Conservation (phyloP, 495 filamentous ascomycete species). For the Aspergillus sparsus region DNA sequence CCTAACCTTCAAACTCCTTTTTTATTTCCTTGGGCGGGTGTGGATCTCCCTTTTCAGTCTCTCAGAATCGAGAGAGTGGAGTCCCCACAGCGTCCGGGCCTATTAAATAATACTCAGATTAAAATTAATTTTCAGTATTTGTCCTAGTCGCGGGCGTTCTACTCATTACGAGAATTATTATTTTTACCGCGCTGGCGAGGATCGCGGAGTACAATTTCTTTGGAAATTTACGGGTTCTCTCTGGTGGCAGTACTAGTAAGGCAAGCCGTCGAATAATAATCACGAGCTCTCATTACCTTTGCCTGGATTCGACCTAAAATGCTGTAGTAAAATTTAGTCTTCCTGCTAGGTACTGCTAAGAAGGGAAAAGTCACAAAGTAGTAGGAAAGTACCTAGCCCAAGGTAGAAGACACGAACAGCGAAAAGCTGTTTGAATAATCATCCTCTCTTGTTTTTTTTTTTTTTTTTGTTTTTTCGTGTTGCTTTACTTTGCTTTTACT, state of each 20-base stretch:
- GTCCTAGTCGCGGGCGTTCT: not conserved
- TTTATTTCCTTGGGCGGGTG: conserved; percentile 19
- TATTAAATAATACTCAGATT: conserved; percentile 9
- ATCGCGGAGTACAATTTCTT: conserved; percentile 10
- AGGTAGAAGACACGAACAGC: conserved; percentile 14
- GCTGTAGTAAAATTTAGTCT: conserved; percentile 17
- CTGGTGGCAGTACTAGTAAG: conserved; percentile 16
- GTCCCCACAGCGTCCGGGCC: not conserved
- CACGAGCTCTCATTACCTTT: conserved; percentile 5
- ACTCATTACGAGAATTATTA: not conserved
- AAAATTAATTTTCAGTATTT: not conserved
- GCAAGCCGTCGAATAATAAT: conserved; percentile 18
- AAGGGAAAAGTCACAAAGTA: not conserved
- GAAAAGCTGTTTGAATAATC: conserved; percentile 10
- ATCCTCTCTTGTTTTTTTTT: not conserved
- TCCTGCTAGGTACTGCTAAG: not conserved
- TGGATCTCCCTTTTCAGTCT: conserved; percentile 22
- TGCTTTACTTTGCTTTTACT: conserved; percentile 15
- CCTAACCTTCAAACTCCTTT: conserved; percentile 15
- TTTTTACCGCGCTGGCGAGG: conserved; percentile 2
- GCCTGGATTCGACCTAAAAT: conserved; percentile 6
- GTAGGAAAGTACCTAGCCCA: not conserved
- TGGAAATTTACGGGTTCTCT: conserved; percentile 13
- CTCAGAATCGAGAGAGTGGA: conserved; percentile 2
- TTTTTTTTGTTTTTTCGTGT: not conserved